These are phyloP conservation scores for Henckelia pumila DNA, from an alignment of 257 asterid species.

Conservation along the genomic window DNA sequence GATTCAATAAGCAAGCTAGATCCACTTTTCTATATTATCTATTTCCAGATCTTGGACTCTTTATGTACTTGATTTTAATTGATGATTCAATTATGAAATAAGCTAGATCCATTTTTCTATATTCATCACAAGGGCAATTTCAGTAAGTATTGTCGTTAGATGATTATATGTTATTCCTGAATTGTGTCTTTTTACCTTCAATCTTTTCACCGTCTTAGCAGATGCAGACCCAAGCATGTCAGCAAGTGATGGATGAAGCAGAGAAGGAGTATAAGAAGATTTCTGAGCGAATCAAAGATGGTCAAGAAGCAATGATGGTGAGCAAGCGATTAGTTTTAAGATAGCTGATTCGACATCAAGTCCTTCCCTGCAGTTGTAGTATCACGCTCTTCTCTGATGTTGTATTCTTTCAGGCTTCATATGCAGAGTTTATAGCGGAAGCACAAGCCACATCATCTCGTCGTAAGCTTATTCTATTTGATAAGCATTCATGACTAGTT, in stretches of 20 bases:
- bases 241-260: constrained; percentile 69
- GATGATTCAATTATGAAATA: not conserved
- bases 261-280: constrained; percentile 72
- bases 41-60: too few relatives aligned
- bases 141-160: not conserved
- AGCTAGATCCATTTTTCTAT: not conserved
- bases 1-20: too few relatives aligned
- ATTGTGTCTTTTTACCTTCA: constrained; percentile 9
- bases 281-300: constrained; percentile 61
- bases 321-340: constrained; percentile 11
- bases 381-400: not conserved
- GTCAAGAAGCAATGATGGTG: constrained; percentile 83
- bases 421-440: constrained; percentile 62
- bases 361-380: not conserved
- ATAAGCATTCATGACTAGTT: not conserved
- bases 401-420: constrained; percentile 59
- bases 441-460: constrained; percentile 71
- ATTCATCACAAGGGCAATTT: not conserved
- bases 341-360: not conserved
- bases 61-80: not conserved
- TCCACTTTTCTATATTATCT: too few relatives aligned
- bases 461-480: constrained; percentile 45
- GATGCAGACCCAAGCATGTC: constrained; percentile 80
- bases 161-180: not conserved
- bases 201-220: constrained; percentile 30